These are phyloP conservation scores for Neopestalotiopsis sp. DNA, from an alignment of 2,329 filamentous ascomycete species.

Conservation along the genomic window DNA sequence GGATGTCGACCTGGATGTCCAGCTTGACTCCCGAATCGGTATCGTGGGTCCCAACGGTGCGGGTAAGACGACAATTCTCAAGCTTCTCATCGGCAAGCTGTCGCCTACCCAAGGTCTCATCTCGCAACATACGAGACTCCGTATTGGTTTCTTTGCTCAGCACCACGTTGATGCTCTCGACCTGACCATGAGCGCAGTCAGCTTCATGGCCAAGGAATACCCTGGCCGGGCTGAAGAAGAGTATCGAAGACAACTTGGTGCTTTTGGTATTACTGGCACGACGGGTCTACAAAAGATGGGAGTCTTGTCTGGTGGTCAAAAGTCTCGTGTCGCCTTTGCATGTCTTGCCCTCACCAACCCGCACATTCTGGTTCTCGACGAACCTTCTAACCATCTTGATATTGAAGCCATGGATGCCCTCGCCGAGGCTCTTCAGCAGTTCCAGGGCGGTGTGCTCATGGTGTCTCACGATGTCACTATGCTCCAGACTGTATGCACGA, in stretches of 20 bases:
- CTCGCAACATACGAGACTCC: constrained; percentile 83
- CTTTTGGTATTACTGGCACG: constrained; percentile 88
- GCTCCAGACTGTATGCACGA: constrained; percentile 93
- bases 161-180: constrained; percentile 98
- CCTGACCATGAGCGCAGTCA: constrained; percentile 84
- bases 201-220: constrained; percentile 94
- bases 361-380: constrained; percentile 96
- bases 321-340: constrained; percentile 98
- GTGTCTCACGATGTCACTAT: constrained; percentile 99
- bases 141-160: constrained; percentile 96
- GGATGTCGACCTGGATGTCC: constrained; percentile 93
- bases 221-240: constrained; percentile 94
- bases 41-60: constrained; percentile 99
- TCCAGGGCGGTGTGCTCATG: constrained; percentile 96
- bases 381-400: constrained; percentile 98
- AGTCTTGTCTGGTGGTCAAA: constrained; percentile 93
- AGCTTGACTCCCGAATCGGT: constrained; percentile 96
- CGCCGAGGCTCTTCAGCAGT: constrained; percentile 79
- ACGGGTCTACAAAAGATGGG: constrained; percentile 97
- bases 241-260: constrained; percentile 92
- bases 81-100: constrained; percentile 91
- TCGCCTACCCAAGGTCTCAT: constrained; percentile 79
- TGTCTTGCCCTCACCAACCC: constrained; percentile 92
- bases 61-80: constrained; percentile 97
- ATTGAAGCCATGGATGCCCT: constrained; percentile 99